Evolutionary conservation across 371 early-diverging fungal genomes (phyloP), one percentile per base, ranked within the genome.

Genomic region (Lichtheimia hyalospora): DNA sequence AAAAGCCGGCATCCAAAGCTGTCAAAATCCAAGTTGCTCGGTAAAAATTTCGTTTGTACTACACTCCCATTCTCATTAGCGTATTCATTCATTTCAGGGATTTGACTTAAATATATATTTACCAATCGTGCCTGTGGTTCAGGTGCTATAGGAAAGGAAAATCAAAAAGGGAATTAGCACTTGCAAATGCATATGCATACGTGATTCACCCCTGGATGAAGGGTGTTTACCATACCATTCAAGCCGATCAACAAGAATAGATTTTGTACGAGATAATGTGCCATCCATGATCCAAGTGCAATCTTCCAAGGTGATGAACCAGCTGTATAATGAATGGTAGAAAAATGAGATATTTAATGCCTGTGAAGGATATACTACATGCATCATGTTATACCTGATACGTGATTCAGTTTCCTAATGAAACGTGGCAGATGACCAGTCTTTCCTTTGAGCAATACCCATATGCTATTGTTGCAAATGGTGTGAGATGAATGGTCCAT

Each of bases 1-100:
- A 89, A 70, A 96, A 97, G 0, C 97, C 98, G 3, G 97, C 98
- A 67, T 98, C 97, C 24, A 96, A 70, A 2, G 94, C 93, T 6
- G 93, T 93, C 61, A 94, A 65, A 42, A 97, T 81, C 92, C 94
- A 96, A 1, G 96, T 89, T 2, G 95, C 95, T 20, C 98, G 87
- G 66, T 92, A 97, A 73, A 90, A 98, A 70, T 88, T 92, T 8
- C 90, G 85, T 46, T 89, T 93, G 81, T 98, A 98, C 84, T 95
- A 82, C 54, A 43, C 41, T 18, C 21, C 21, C 6, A 25, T 5
- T 7, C 39, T 10, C 10, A 25, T 53, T 44, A 42, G 15, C 40
- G n/a, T 8, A 8, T 34, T 34, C 10, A 58, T 52, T 43, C 5
- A 25, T 34, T 13, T 20, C 53, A 42, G 46, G 7, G 14, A 57